Base-by-base conservation (phyloP, 441 rosid species). In the Pelargonium fulgidum region DNA sequence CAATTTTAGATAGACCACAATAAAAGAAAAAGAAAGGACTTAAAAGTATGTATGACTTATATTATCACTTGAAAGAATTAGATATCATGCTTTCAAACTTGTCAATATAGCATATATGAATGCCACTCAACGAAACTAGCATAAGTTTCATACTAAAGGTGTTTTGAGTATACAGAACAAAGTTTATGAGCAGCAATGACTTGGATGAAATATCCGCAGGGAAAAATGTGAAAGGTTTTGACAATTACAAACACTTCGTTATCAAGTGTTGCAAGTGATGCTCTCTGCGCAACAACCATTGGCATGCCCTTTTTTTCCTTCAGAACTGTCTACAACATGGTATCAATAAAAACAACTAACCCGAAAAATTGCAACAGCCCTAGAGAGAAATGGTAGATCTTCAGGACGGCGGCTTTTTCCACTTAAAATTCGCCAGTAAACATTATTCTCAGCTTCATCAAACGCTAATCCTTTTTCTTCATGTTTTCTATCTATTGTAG, bases 331-430 rank as follows among this genome's bases (percentile, higher is more conserved):
- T 3, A 29, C 36, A 29, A 29, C 36, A 29, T 29, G 4, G 36
- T 29, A 29, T 29, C 36, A 29, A n/a, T n/a, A 47, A 16, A 52
- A 50, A 0, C 19, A 58, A 68, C 88, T 85, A 80, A 94, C 99
- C 69, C 88, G 93, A 78, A 94, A 94, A 73, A 94, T 92, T 77
- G 89, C 90, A 62, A 89, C 81, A 66, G 98, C 91, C 62, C 80
- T 83, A 2, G 97, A 94, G 56, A 92, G 88, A 70, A 92, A 77
- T 9, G 86, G 81, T 64, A 82, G 79, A 85, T 89, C 79, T 70
- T 84, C 85, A 62, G 74, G 75, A 70, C 74, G 70, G 76, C 86
- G 87, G 77, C 87, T 85, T 86, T 85, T 90, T 65, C 96, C 94
- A 66, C 87, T 89, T 67, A 90, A 67, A 66, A 94, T 84, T 75